Evolutionary conservation across 345 rosid species (phyloP).

Genomic region (Sisymbrium irio): DNA sequence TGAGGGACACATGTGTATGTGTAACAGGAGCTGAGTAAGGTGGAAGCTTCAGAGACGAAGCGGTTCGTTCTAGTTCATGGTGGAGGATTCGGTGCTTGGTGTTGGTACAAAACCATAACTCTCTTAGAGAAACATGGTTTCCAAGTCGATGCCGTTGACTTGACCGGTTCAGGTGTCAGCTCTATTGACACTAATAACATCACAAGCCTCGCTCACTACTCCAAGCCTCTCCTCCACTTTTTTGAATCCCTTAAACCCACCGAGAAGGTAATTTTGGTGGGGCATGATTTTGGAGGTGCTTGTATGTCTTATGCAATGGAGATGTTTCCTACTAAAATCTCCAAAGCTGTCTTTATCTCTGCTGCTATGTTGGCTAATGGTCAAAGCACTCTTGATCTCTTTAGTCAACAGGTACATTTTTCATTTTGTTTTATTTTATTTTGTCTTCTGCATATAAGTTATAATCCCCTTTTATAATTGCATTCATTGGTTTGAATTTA

Average conservation of each 20-base stretch:
- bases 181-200: slow-evolving; percentile 55
- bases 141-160: slow-evolving; percentile 59
- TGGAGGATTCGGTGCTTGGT: slow-evolving; percentile 91
- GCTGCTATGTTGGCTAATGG: slow-evolving; percentile 86
- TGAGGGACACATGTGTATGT: background rate
- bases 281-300: slow-evolving; percentile 97
- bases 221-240: slow-evolving; percentile 73
- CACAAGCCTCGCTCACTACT: slow-evolving; percentile 76
- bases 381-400: slow-evolving; percentile 76
- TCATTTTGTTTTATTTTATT: background rate
- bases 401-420: slow-evolving; percentile 59
- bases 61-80: slow-evolving; percentile 73
- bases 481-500: background rate
- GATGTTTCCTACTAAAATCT: slow-evolving; percentile 63
- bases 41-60: slow-evolving; percentile 48
- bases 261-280: slow-evolving; percentile 91
- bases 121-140: slow-evolving; percentile 57
- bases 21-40: slow-evolving; percentile 31
- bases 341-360: slow-evolving; percentile 79
- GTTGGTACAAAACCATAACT: slow-evolving; percentile 78
- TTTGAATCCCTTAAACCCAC: slow-evolving; percentile 64
- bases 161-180: slow-evolving; percentile 59
- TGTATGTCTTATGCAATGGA: slow-evolving; percentile 90
- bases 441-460: background rate
- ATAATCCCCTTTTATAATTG: background rate